Evolutionary conservation across 1,284 basidiomycete genomes (phyloP), one percentile per base, ranked within the genome.

Genomic region (Phlebopus sp.): DNA sequence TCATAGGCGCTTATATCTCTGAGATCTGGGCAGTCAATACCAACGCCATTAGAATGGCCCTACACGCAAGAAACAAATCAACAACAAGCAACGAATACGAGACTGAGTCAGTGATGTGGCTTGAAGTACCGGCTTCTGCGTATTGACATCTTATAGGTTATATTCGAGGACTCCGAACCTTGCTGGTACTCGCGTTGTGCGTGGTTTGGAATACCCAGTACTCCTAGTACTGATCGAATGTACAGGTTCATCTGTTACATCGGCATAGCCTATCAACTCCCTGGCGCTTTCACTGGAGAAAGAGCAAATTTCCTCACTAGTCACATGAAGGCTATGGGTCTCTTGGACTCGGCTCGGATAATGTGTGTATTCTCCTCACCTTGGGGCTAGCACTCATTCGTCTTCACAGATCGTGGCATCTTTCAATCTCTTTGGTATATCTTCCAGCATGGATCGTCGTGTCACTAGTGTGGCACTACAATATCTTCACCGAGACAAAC

Each of bases 251-350:
- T 88, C 21, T 77, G 76, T 51, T 88, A 76, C 61, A 66, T 87
- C 19, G 84, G 84, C 9, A 81, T 89, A 35, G 72, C 79, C 0
- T 89, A 89, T 59, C 86, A 89, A 48, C 75, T 88, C 2, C 82
- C 86, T 5, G 86, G 85, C 4, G 74, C 81, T 9, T 77, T 85
- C 48, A 72, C 81, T 15, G 73, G 70, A 1, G 86, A 89, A 57
- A 72, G 85, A 36, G 81, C 84, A 0, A 74, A 69, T 44, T 62
- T 76, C 7, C 60, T 88, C 32, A 85, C 86, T 0, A 70, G 78
- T 7, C 83, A 87, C 56, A 77, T 89, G 69, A 83, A 83, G 58
- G 83, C 77, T 4, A 88, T 88, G 86, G 87, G 86, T 5, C 73
- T 88, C 27, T 63, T 77, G 3, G 82, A 86, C 55, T 78, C 78